Base-by-base conservation (phyloP, 768 basidiomycete species). In the Lyophyllum decastes region DNA sequence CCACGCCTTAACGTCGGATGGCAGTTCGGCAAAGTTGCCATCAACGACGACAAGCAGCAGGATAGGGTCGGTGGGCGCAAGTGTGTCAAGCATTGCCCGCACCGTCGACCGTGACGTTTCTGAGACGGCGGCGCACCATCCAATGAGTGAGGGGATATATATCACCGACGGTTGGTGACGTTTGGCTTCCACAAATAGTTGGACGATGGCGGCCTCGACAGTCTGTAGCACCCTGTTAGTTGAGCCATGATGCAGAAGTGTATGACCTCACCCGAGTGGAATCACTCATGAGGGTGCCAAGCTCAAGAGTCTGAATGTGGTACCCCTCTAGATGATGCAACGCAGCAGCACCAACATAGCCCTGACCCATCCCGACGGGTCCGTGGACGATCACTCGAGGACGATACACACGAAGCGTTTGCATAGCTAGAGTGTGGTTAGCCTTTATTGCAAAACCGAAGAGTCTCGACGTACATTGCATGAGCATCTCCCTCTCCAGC, bases 131-230 rank as follows among this genome's bases (percentile, higher is more conserved):
- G 86, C 78, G 61, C 90, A 90, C 95, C 95, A 98, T 0, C 88
- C 83, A 1, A 85, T 66, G 6, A 99, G 82, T 1, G 93, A 91
- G 0, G 96, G 96, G 27, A 99, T 92, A 71, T 95, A 98, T 48
- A 99, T 84, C 35, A 98, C 89, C 0, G 94, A 95, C 0, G 97
- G 97, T 64, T 96, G 95, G 69, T 97, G 93, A 25, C 96, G 87
- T 69, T 98, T 98, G 0, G 96, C 97, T 71, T 99, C 97, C 21
- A 95, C 82, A 67, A 99, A 98, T 17, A 97, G 79, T 64, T 98
- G 95, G 4, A 98, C 94, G 53, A 98, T 87, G 2, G 92, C 89
- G 1, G 97, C 92, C 73, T 99, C 97, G 4, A 86, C 73, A 1
- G 93, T 93, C 94, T 96, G 52, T 26, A 34, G 26, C 45, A 16